Evolutionary conservation across 352 stramenopile species (phyloP), one percentile per base, ranked within the genome.

Genomic region (Pythium apleroticum): DNA sequence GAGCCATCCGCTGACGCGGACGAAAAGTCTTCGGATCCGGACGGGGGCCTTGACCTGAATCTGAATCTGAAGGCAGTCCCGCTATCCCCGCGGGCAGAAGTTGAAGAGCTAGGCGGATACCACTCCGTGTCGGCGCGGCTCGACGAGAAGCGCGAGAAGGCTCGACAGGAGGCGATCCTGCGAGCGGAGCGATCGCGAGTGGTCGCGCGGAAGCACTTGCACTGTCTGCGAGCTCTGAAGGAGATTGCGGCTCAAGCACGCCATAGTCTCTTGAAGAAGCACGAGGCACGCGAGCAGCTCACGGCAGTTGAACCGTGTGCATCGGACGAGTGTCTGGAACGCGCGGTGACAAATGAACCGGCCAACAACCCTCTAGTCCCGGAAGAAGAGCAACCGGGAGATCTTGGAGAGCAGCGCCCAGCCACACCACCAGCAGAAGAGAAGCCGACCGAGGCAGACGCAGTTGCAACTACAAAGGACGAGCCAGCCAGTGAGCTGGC

Each of bases 191-290:
- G 77, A 17, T 69, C 71, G 53, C 74, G 74, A 11, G 67, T 87
- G 27, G 62, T 84, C 8, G 72, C 74, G 5, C 74, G 78, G n/a
- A 73, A 77, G 41, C 78, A 87, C 52, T 57, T 83, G 15, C 74
- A 81, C 46, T 84, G 75, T 49, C 65, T 80, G 25, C 77, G 77
- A 37, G 78, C 73, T 12, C 49, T 87, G 8, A 74, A 74, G 17
- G 74, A 81, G 19, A 75, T 87, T n/a, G 78, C 72, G 15, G 35
- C 41, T n/a, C 74, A 64, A 30, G 78, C 78, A 22, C 73, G 68
- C 11, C 60, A 57, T 9, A 62, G 78, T 31, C 61, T 80, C 11
- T 2, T 48, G 6, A 66, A 57, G 24, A 69, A 72, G n/a, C 68
- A 73, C 22, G 65, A 55, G n/a, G 73, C 65, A 1, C 28, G 61